Percentiles rank a stretch among this genome's conserved stretches.
These are phyloP conservation scores for Lodderomyces margitis DNA, from an alignment of 1,139 yeast genomes.

Conservation along the genomic window DNA sequence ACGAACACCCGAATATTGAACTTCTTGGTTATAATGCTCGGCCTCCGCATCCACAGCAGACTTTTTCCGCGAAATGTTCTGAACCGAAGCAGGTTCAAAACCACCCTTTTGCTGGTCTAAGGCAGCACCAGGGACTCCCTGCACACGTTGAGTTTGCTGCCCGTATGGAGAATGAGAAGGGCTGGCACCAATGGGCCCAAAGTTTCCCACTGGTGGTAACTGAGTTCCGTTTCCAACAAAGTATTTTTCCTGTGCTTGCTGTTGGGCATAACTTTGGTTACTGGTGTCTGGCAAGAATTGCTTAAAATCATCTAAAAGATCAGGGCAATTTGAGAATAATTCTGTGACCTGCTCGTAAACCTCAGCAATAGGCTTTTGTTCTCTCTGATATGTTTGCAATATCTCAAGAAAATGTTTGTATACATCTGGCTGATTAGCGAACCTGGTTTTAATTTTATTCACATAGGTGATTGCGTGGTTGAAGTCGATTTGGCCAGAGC, in stretches of 20 bases:
- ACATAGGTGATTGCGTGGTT: slow-evolving; percentile 96
- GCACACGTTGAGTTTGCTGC: slow-evolving; percentile 4
- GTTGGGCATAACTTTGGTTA: slow-evolving; percentile 30
- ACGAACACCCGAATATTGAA: slow-evolving; percentile 55
- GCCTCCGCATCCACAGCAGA: slow-evolving; percentile 10
- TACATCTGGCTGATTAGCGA: slow-evolving; percentile 91
- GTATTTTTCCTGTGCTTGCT: slow-evolving; percentile 14
- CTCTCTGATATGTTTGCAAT: slow-evolving; percentile 92
- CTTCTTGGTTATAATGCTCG: slow-evolving; percentile 42
- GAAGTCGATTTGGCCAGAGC: slow-evolving; percentile 88
- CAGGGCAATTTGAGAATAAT: slow-evolving; percentile 90
- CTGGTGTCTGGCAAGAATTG: slow-evolving; percentile 93
- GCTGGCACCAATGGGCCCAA: slow-evolving; percentile 60
- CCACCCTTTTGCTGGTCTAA: slow-evolving; percentile 1
- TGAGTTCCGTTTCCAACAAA: slow-evolving; percentile 41
- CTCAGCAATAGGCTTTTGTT: slow-evolving; percentile 91
- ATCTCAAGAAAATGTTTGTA: slow-evolving; percentile 94
- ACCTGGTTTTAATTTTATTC: slow-evolving; percentile 90
- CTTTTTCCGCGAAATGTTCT: neutral
- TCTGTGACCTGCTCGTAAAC: slow-evolving; percentile 92
- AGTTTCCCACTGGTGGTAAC: slow-evolving; percentile 94
- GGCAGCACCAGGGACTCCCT: neutral
- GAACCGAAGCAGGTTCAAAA: neutral
- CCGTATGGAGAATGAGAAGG: slow-evolving; percentile 19
- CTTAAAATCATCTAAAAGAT: slow-evolving; percentile 88